Conservation (phyloP, 371 early-diverging fungal genomes). For the Nematocida sp. region DNA sequence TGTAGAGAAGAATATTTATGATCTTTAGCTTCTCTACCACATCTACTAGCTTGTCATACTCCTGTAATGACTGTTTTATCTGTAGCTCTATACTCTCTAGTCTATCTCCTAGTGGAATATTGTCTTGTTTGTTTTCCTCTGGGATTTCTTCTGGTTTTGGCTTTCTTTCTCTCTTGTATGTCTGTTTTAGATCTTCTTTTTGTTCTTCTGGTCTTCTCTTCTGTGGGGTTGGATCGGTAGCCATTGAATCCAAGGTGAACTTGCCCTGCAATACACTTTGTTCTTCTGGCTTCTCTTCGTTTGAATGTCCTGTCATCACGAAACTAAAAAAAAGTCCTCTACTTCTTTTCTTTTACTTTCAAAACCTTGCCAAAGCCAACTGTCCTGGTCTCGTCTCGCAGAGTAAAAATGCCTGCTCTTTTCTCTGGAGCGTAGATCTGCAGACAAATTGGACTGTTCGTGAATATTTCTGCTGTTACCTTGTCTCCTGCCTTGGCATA, state of each 20-base stretch:
- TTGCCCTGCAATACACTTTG: too few relatives aligned
- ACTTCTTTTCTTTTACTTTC: conserved; percentile 59
- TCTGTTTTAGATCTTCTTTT: neutral
- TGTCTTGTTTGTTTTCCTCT: conserved; percentile 27
- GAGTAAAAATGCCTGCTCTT: conserved; percentile 59
- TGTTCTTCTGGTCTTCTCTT: conserved; percentile 7
- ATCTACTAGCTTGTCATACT: conserved; percentile 30
- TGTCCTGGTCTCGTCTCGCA: conserved; percentile 63
- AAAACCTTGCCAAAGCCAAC: conserved; percentile 62
- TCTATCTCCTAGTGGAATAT: conserved; percentile 27
- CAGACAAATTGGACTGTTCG: conserved; percentile 47
- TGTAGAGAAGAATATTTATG: conserved; percentile 42
- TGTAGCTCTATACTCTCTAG: conserved; percentile 31
- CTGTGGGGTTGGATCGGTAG: too few relatives aligned
- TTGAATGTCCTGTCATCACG: neutral
- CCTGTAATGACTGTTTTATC: conserved; percentile 40
- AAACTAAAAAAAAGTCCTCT: neutral
- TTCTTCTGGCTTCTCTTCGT: too few relatives aligned
- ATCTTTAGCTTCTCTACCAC: conserved; percentile 44
- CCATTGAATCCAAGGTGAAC: too few relatives aligned
- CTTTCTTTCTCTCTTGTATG: too few relatives aligned
- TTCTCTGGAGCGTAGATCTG: conserved; percentile 25
- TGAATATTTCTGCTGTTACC: conserved; percentile 55
- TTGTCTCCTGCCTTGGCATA: conserved; percentile 60
- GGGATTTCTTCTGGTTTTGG: too few relatives aligned